Base-by-base conservation (phyloP, 2,329 filamentous ascomycete genomes). In the Epichloe uncinata region DNA sequence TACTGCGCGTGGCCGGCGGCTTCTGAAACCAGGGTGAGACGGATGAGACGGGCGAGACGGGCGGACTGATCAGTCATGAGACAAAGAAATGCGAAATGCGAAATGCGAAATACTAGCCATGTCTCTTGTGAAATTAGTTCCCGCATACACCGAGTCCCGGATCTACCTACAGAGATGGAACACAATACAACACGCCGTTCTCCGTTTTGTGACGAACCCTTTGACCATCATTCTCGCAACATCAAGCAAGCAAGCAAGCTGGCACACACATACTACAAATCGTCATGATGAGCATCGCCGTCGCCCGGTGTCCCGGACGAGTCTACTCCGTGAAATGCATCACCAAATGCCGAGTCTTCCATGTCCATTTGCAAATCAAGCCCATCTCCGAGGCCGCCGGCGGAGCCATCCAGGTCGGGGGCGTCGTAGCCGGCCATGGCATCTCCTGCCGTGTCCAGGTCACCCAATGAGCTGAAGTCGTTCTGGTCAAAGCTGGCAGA, bases 271-370 rank as follows among this genome's bases (percentile, higher is more conserved):
- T 6, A 11, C 40, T 63, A 68, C 60, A 69, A 61, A 48, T 66
- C 61, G 16, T 64, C 61, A 22, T 57, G 58, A 33, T 65, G 58
- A n/a, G 58, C 60, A 16, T 66, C 62, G 16, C 59, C 63, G 16
- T 66, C 62, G 16, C 59, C 63, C 2, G 67, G 66, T 30, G 68
- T 71, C 48, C 59, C 64, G 9, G 61, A 62, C 41, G 61, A 58
- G 18, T 72, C 74, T 12, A 81, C 75, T 4, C 77, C 79, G 58
- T 89, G 85, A 66, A 91, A 87, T 0, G 87, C 87, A 58, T 93
- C 85, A 3, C 85, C 87, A 68, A 93, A 93, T 1, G 85, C 87
- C 36, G 83, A 87, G 60, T 89, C 84, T 44, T 87, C 84, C 71
- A 88, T 77, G 54, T 83, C 84, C 69, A 82, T 76, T 57, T 77